Conservation (phyloP, 2,329 filamentous ascomycete species). For the Fusarium dimerum region DNA sequence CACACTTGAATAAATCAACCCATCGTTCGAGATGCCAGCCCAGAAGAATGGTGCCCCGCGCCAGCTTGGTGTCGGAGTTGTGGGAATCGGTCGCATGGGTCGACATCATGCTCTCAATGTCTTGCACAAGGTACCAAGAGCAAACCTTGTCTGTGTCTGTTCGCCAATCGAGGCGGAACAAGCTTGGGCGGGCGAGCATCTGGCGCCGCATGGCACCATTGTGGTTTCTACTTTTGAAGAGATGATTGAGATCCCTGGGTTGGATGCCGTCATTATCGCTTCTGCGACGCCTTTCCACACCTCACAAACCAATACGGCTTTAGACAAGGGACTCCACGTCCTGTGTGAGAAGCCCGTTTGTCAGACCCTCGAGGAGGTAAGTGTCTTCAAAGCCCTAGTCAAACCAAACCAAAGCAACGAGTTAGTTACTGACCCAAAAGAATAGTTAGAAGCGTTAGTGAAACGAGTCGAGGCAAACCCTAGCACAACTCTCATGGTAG, state of each 20-base stretch:
- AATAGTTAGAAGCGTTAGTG: neutral
- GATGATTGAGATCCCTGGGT: slow-evolving; percentile 4
- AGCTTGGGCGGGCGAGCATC: slow-evolving; percentile 1
- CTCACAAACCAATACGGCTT: neutral
- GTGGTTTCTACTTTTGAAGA: slow-evolving; percentile 4
- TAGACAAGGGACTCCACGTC: slow-evolving; percentile 3
- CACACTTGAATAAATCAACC: no score
- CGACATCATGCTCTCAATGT: slow-evolving; percentile 4
- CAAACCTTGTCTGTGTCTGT: slow-evolving; percentile 1
- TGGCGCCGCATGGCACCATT: neutral
- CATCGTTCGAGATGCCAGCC: neutral
- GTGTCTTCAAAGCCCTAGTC: neutral
- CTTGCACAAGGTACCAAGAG: slow-evolving; percentile 1
- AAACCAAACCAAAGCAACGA: no score
- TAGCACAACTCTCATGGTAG: slow-evolving; percentile 2
- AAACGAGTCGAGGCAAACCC: neutral
- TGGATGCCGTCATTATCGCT: slow-evolving; percentile 5
- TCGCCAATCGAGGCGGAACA: slow-evolving; percentile 3
- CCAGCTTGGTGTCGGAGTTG: neutral
- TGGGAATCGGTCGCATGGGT: slow-evolving; percentile 7
- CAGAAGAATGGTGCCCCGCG: neutral
- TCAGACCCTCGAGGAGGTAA: slow-evolving; percentile 1
- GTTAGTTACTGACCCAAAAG: neutral
- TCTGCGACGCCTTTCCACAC: slow-evolving; percentile 2
- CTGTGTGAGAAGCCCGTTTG: slow-evolving; percentile 7